Percentiles rank a stretch among this genome's conserved stretches.
phyloP scores from a whole-genome alignment of 208 protist genomes.

The Leishmania turanica region DNA sequence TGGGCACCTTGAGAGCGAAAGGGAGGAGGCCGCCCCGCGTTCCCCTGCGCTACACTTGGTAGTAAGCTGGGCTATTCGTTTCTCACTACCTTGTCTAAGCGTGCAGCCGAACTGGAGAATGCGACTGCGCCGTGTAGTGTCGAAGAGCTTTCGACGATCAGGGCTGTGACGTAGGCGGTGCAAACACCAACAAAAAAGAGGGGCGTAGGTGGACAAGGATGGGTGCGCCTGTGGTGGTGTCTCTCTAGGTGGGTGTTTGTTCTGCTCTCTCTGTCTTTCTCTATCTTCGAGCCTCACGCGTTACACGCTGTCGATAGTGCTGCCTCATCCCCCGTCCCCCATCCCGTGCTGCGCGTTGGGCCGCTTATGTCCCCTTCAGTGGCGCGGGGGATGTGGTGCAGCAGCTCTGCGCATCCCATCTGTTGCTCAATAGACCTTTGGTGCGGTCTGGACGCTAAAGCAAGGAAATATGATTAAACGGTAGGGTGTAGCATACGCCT shows the following conservation, averaged over 20 bases:
- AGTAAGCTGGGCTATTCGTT: slow-evolving; percentile 27
- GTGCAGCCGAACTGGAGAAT: neutral
- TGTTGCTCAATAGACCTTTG: neutral
- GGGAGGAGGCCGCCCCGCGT: no score
- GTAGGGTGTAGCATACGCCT: neutral
- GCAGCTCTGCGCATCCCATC: neutral
- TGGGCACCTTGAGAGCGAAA: no score
- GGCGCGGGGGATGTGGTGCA: neutral
- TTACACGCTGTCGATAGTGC: neutral
- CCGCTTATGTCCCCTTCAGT: no score
- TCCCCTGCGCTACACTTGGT: neutral
- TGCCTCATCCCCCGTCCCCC: neutral
- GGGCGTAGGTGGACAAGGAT: neutral
- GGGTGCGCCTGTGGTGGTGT: neutral
- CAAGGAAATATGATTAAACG: neutral
- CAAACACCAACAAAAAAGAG: neutral
- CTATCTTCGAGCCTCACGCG: neutral
- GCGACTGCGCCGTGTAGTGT: neutral
- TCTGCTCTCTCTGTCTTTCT: neutral
- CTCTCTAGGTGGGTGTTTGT: neutral
- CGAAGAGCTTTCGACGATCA: no score
- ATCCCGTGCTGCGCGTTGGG: no score
- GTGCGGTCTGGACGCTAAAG: neutral
- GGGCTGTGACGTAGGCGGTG: no score
- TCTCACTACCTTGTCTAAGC: neutral